Base-by-base conservation (phyloP, 208 protist genomes). In the Acanthamoeba triangularis region DNA sequence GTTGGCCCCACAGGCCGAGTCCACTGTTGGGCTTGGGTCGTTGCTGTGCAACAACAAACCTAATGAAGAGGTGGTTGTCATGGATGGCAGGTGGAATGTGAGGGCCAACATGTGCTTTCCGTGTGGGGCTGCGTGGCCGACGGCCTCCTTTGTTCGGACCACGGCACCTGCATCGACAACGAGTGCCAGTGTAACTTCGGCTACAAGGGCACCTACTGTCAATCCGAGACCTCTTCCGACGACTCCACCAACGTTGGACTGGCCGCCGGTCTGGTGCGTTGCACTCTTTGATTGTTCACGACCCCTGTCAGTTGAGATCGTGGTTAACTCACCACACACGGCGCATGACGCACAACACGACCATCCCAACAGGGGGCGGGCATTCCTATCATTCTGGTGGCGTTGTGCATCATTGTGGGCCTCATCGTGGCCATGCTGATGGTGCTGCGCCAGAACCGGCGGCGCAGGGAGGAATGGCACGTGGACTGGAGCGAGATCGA, bases 401-500 rank as follows among this genome's bases (percentile, higher is more conserved):
- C 7, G 7, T 11, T 52, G 49, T 52, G 49, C 11, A 52, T 52
- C 49, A 52, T 52, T 11, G 49, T 52, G 23, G 7, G 18, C 11
- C 8, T 90, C 6, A 28, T 8, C 4, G 13, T 90, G 8, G 7
- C 18, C 82, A 6, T 90, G 14, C 47, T 90, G 10, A 3, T 90
- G 14, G 25, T 90, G 49, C 14, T 52, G 20, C 28, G 67, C 13
- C 16, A 35, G 6, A 11, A 30, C n/a, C 8, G 59, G 7, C 67
- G 25, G 59, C n/a, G 84, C 3, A 18, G 49, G 14, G 49, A 90
- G 59, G 84, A 90, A 28, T 90, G 84, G 84, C 67, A 90, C 41
- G 23, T 90, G 49, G 47, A 90, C 84, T 90, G 84, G 84, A 30
- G 47, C 54, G 84, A 90, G 41, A 11, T 90, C 49, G 84, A 90